Evolutionary conservation across 192 early-diverging fungal genomes (phyloP).

Genomic region (Linnemannia hyalina): DNA sequence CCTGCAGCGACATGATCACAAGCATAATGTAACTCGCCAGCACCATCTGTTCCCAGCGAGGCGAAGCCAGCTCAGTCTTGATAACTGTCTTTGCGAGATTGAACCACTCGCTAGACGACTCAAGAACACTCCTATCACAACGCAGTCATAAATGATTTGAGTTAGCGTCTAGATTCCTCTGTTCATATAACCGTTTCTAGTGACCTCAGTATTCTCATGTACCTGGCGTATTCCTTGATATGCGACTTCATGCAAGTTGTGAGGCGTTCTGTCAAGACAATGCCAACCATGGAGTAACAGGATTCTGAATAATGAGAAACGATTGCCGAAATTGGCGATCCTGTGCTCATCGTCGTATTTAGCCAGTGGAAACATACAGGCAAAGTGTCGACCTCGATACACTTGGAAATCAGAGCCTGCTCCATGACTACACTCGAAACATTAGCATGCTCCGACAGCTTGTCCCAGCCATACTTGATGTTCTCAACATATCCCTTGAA

Average conservation of each 20-base stretch:
- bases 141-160: neutral
- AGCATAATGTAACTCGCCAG: slow-evolving; percentile 56
- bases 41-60: slow-evolving; percentile 56
- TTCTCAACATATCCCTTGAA: slow-evolving; percentile 54
- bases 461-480: slow-evolving; percentile 55
- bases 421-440: slow-evolving; percentile 56
- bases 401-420: slow-evolving; percentile 53
- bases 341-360: slow-evolving; percentile 56
- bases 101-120: slow-evolving; percentile 55
- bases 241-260: slow-evolving; percentile 49
- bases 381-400: slow-evolving; percentile 49
- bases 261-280: slow-evolving; percentile 39
- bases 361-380: slow-evolving; percentile 52
- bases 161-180: neutral
- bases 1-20: slow-evolving; percentile 46
- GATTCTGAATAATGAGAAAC: slow-evolving; percentile 53
- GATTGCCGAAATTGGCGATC: slow-evolving; percentile 45
- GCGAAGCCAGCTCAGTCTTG: slow-evolving; percentile 29
- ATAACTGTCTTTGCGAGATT: slow-evolving; percentile 48
- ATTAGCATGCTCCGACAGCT: slow-evolving; percentile 52
- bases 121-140: slow-evolving; percentile 34
- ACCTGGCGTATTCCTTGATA: slow-evolving; percentile 57
- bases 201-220: neutral
- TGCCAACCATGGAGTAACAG: slow-evolving; percentile 55
- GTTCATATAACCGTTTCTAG: neutral